Evolutionary conservation across 2,329 filamentous ascomycete species (phyloP), one percentile per base, ranked within the genome.

Genomic region (Colletotrichum sp.): DNA sequence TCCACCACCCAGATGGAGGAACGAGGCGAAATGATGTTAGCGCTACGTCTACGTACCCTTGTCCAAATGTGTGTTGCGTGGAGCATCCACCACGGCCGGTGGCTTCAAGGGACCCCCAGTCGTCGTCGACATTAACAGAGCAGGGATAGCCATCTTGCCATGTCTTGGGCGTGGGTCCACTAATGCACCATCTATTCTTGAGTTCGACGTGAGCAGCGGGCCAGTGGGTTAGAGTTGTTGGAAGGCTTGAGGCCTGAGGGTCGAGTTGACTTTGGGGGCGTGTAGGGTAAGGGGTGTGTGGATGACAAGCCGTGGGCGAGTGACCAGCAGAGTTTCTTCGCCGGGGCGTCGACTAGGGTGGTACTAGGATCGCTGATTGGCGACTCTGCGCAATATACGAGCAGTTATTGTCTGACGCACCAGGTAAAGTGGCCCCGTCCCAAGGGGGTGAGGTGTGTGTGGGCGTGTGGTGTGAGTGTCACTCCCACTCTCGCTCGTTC

Each of bases 371-470:
- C 79, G n/a, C 26, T 75, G 74, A 80, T 83, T 83, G 83, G 86
- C 87, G 85, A 86, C 84, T 86, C 85, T 84, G 85, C 82, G 86
- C 84, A 88, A 88, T 87, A 88, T 88, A 87, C 87, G 86, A 84
- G 86, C 84, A 85, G 86, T 82, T 66, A 66, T 67, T 69, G 84
- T 87, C 87, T 88, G 86, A 89, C 87, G 87, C 87, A 88, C 83
- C 82, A 85, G 84, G 85, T 86, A 84, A 86, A 85, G 83, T 85
- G 84, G 83, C 74, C 52, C 69, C 74, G 78, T 79, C 80, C 78
- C 70, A 74, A 78, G 75, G 79, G 78, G 79, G 78, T 79, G 80
- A 79, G 79, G 7, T 8, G 67, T 74, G 24, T 60, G 52, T 38
- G 66, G 61, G 68, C 38, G 71, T 70, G 52, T 69, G 32, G 48